phyloP scores from a whole-genome alignment of 1,284 basidiomycete genomes.

The Trichosporon ovoides region DNA sequence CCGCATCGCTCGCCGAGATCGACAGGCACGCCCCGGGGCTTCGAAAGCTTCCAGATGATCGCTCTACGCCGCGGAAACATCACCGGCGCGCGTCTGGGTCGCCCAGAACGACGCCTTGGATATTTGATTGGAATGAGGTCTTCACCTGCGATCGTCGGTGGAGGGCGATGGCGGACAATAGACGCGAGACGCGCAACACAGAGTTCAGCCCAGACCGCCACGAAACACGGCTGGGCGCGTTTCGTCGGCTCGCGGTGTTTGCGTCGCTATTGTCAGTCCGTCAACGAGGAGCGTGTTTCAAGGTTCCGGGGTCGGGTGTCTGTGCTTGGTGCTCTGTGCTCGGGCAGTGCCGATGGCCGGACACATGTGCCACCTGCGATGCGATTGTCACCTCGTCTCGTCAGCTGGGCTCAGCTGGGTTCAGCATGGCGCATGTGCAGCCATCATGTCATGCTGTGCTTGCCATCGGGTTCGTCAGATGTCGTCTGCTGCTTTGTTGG shows the following conservation, averaged over 20 bases:
- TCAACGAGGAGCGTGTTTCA: neutral
- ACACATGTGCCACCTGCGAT: no score
- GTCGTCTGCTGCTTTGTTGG: neutral
- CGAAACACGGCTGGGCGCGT: neutral
- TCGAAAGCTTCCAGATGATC: neutral
- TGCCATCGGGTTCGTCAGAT: neutral
- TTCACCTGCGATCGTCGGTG: neutral
- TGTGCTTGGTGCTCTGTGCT: neutral
- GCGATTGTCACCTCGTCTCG: no score
- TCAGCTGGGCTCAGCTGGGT: no score
- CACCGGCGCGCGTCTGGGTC: neutral
- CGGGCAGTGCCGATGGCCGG: no score
- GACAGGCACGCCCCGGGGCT: neutral
- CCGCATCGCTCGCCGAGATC: neutral
- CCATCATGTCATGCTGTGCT: no score
- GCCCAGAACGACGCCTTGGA: neutral
- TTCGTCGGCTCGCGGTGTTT: neutral
- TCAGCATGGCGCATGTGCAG: no score
- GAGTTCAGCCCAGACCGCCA: neutral
- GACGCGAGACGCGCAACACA: neutral
- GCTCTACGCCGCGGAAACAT: neutral
- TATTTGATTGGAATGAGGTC: slow-evolving; percentile 6
- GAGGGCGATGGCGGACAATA: neutral
- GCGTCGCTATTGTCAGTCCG: neutral
- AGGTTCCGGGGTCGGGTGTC: neutral